phyloP scores from a whole-genome alignment of 2,329 filamentous ascomycete genomes.

The Exophiala alcalophila region DNA sequence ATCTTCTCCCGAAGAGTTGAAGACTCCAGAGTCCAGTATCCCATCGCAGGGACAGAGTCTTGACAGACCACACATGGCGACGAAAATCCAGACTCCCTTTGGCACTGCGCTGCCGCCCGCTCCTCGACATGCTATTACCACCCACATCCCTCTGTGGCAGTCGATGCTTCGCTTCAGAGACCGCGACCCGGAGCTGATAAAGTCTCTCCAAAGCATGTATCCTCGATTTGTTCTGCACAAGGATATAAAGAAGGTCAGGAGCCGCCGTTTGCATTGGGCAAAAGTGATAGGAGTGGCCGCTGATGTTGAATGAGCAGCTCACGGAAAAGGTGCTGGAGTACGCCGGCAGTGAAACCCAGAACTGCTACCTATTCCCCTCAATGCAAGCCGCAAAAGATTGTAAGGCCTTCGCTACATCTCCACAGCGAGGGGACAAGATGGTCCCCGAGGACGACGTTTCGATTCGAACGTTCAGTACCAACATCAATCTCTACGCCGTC shows the following conservation, averaged over 20 bases:
- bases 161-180: conserved; percentile 10
- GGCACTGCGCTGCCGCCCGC: conserved; percentile 22
- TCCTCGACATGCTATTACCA: conserved; percentile 23
- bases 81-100: conserved; percentile 15
- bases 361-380: conserved; percentile 15
- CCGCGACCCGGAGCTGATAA: conserved; percentile 11
- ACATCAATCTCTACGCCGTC: conserved; percentile 13
- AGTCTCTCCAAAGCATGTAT: conserved; percentile 15
- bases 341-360: conserved; percentile 5
- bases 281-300: neutral
- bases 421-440: neutral
- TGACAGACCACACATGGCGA: conserved; percentile 3
- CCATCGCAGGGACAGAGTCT: neutral
- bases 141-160: conserved; percentile 18
- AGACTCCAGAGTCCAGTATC: neutral
- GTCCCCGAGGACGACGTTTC: conserved; percentile 6
- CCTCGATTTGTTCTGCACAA: conserved; percentile 19
- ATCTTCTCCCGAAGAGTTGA: neutral
- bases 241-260: conserved; percentile 15
- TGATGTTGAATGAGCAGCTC: conserved; percentile 7
- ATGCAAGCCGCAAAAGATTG: conserved; percentile 10
- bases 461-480: conserved; percentile 10
- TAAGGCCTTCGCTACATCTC: conserved; percentile 12
- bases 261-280: neutral
- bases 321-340: conserved; percentile 8